Evolutionary conservation across 306 rosid species (phyloP).

Genomic region (Fragaria nilgerrensis): DNA sequence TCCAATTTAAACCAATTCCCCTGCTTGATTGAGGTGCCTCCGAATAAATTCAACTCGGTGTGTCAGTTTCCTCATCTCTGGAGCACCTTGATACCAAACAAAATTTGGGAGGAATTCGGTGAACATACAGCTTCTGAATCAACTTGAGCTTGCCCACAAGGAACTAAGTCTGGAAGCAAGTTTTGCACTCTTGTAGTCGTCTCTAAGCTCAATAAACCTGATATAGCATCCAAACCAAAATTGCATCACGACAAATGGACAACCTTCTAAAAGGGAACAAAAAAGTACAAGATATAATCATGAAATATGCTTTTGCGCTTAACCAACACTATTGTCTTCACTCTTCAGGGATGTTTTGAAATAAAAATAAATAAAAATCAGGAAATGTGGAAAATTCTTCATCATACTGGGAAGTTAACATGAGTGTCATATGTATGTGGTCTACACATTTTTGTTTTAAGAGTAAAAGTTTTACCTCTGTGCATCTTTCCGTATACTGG

Average conservation of each 20-base stretch:
- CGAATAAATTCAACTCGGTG: conserved; percentile 28
- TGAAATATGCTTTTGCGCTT: background rate
- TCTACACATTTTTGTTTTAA: background rate
- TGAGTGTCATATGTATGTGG: background rate
- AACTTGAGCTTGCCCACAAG: conserved; percentile 61
- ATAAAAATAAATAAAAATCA: background rate
- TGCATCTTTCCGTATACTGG: conserved; percentile 94
- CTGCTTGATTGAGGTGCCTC: conserved; percentile 15
- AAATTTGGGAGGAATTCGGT: conserved; percentile 15
- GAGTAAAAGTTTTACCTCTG: conserved; percentile 51
- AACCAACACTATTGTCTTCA: background rate
- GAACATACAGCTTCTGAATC: conserved; percentile 28
- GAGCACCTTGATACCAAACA: conserved; percentile 17
- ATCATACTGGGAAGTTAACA: background rate
- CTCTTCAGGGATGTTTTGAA: background rate
- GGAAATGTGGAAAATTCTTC: background rate
- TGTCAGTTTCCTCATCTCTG: conserved; percentile 19
- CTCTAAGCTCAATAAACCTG: conserved; percentile 94
- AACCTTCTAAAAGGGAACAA: background rate
- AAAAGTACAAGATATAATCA: background rate
- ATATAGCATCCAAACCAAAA: conserved; percentile 29
- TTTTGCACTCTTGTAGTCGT: conserved; percentile 95
- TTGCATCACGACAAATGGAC: conserved; percentile 25
- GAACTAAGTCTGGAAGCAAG: conserved; percentile 86
- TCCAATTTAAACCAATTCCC: conserved; percentile 9